Base-by-base conservation (phyloP, 208 protist genomes). In the Leishmania major region DNA sequence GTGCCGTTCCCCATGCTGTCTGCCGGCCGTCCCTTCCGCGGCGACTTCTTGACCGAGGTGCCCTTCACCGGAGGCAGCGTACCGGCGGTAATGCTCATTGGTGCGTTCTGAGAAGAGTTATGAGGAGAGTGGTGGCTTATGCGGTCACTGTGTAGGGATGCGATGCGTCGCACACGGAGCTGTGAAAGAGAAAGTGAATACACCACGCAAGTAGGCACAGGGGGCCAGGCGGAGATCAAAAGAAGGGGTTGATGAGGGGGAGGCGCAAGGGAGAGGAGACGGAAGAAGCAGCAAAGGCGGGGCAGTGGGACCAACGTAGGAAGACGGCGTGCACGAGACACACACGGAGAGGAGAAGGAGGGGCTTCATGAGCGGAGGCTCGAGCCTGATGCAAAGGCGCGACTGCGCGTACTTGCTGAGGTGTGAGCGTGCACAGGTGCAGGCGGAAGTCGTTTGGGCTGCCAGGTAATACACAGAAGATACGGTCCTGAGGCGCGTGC, bases 41-140 rank as follows among this genome's bases (percentile, higher is more conserved):
- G 60, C 17, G 80, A 64, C 72, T 73, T 73, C 62, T 66, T 75
- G 40, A 31, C 51, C 3, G 81, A 75, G 77, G 74, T 75, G 11
- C 40, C 60, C 59, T 83, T 88, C 59, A 84, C 84, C 31, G 79
- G 55, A 62, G 64, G 86, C 19, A 73, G 79, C 59, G 45, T 72
- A 72, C 15, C 72, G 19, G 80, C 53, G 75, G 64, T 43, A 72
- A 19, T 57, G 80, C 60, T 82, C 81, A 75, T 84, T 17, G 8
- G 25, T 80, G 60, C 37, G 51, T 73, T 7, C 28, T 83, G 79
- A 40, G 49, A 43, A 35, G 10, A 35, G 71, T 43, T 28, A 2
- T 62, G 45, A n/a, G 28, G 72, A 62, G 51, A 22, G 45, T 62
- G 17, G 47, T 19, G 15, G n/a, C 62, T 37, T 43, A 28, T 62